These are phyloP conservation scores for Amanita inopinata DNA, from an alignment of 768 basidiomycete species.

Conservation along the genomic window DNA sequence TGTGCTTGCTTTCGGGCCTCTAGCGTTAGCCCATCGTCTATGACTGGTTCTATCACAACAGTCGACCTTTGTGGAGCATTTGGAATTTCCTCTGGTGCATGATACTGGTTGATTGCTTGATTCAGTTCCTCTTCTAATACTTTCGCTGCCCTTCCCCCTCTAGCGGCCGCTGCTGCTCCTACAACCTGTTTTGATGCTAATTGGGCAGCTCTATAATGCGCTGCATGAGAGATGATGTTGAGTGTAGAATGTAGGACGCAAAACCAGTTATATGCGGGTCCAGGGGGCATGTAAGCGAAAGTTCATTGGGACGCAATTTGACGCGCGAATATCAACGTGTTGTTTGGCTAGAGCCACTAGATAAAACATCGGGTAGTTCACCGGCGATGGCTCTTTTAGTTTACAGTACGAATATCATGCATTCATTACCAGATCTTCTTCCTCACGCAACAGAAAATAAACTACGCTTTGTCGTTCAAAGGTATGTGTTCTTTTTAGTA, in stretches of 20 bases:
- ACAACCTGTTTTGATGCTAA: slow-evolving; percentile 15
- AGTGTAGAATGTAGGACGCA: slow-evolving; percentile 53
- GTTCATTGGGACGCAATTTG: no score
- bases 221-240: slow-evolving; percentile 56
- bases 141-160: slow-evolving; percentile 7
- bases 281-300: slow-evolving; percentile 51
- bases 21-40: no score
- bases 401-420: neutral
- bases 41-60: no score
- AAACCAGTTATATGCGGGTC: slow-evolving; percentile 62
- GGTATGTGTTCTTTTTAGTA: slow-evolving; percentile 15
- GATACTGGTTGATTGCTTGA: neutral
- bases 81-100: neutral
- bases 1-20: no score
- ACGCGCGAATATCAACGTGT: neutral
- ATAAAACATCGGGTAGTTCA: slow-evolving; percentile 3
- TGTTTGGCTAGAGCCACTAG: neutral
- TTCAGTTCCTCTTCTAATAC: neutral
- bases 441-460: slow-evolving; percentile 4
- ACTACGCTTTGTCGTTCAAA: slow-evolving; percentile 22
- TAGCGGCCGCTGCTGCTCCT: slow-evolving; percentile 11
- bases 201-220: slow-evolving; percentile 43
- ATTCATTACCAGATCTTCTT: neutral
- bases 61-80: neutral
- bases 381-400: no score